These are phyloP conservation scores for Gossypium thurberi DNA, from an alignment of 345 rosid species.

Conservation along the genomic window DNA sequence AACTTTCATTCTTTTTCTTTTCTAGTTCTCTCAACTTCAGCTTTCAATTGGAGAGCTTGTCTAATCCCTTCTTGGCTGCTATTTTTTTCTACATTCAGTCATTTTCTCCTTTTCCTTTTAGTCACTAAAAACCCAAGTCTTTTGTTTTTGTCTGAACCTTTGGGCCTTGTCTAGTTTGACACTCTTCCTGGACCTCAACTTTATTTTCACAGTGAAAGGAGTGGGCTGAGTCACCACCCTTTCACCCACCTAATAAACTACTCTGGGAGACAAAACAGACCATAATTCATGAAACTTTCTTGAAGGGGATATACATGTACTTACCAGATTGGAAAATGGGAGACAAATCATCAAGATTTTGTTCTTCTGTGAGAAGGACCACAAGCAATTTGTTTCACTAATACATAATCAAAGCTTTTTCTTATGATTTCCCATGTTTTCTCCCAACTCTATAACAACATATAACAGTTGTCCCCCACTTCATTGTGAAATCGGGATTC, in stretches of 20 bases:
- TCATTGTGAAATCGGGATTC: too few relatives aligned
- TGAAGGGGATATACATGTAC: background rate
- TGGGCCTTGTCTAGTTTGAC: background rate
- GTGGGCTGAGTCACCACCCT: background rate
- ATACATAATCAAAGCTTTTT: background rate
- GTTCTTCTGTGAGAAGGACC: background rate
- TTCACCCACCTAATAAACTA: background rate
- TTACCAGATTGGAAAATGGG: background rate
- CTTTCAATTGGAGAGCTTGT: conserved; percentile 15
- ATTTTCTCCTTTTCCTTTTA: background rate
- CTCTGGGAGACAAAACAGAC: background rate
- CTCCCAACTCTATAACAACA: background rate
- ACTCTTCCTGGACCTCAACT: background rate
- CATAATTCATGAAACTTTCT: background rate
- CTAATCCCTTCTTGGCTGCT: conserved; percentile 6
- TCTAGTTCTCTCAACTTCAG: background rate
- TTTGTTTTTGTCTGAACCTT: background rate
- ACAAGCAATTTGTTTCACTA: background rate
- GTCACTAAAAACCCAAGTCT: background rate
- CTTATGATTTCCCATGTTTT: background rate
- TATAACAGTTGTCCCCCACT: too few relatives aligned
- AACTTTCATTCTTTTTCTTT: conserved; percentile 7
- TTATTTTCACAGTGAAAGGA: background rate
- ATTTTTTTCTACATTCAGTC: background rate
- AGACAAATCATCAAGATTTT: background rate